phyloP scores from a whole-genome alignment of 331 rosid genomes.

The Rosa hybrid region DNA sequence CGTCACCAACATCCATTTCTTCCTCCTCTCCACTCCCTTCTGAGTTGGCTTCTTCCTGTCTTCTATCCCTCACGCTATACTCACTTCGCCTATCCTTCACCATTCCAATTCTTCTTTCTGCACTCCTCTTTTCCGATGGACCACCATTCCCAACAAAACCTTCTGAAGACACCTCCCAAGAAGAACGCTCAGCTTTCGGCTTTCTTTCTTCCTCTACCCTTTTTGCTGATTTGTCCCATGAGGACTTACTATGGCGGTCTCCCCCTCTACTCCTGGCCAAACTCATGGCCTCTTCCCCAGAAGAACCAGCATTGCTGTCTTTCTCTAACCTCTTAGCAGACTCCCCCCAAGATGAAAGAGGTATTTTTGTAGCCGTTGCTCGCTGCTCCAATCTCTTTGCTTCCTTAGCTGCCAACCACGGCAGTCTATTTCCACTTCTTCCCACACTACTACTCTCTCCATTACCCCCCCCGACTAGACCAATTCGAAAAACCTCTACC shows the following conservation, averaged over 20 bases:
- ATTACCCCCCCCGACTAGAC: constrained; percentile 16
- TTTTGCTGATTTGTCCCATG: constrained; percentile 57
- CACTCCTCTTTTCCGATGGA: constrained; percentile 20
- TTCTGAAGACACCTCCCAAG: constrained; percentile 32
- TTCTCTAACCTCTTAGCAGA: constrained; percentile 39
- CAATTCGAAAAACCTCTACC: constrained; percentile 46
- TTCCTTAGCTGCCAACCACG: constrained; percentile 63
- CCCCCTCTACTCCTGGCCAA: constrained; percentile 38
- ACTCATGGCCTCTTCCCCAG: constrained; percentile 20
- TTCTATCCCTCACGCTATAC: constrained; percentile 30
- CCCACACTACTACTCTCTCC: constrained; percentile 23
- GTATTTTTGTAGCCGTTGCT: constrained; percentile 20
- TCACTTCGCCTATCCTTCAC: constrained; percentile 39
- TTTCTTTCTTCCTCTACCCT: constrained; percentile 41
- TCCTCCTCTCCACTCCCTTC: constrained; percentile 51
- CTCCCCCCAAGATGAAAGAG: constrained; percentile 46
- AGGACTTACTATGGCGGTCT: constrained; percentile 34
- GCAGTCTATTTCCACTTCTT: constrained; percentile 43
- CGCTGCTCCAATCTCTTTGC: constrained; percentile 35
- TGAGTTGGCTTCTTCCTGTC: constrained; percentile 32
- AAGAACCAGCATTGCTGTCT: constrained; percentile 19
- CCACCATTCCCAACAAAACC: constrained; percentile 26
- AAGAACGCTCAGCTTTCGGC: constrained; percentile 31
- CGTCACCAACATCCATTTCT: constrained; percentile 50
- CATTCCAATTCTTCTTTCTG: constrained; percentile 33